Percentiles rank a stretch among this genome's conserved stretches.
Evolutionary conservation across 2,329 filamentous ascomycete species (phyloP).

Genomic region (Ceratocystis diversiconidia): DNA sequence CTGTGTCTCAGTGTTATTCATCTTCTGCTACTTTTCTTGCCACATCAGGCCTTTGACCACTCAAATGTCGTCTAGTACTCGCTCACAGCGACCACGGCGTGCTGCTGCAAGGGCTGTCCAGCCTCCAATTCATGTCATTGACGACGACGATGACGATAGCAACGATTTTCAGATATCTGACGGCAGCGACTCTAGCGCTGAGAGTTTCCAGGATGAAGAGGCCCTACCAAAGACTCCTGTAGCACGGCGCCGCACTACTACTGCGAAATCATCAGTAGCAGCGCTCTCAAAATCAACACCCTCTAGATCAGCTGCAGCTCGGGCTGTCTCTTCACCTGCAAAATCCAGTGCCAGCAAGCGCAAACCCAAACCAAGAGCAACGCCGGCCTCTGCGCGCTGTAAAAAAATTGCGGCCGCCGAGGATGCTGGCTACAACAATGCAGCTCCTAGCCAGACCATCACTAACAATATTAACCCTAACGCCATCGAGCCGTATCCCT

Average conservation of each 20-base stretch:
- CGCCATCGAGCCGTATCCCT: slow-evolving; percentile 25
- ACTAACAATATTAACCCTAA: slow-evolving; percentile 21
- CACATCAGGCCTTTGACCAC: not conserved
- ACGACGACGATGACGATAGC: slow-evolving; percentile 19
- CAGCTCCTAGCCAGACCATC: slow-evolving; percentile 24
- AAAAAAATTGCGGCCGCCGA: slow-evolving; percentile 19
- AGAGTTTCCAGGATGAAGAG: slow-evolving; percentile 19
- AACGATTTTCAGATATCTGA: slow-evolving; percentile 26
- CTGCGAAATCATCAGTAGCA: not conserved
- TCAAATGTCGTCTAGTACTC: not conserved
- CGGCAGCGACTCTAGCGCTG: slow-evolving; percentile 24
- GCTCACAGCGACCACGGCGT: slow-evolving; percentile 8
- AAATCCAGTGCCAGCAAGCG: slow-evolving; percentile 19
- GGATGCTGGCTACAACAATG: slow-evolving; percentile 21
- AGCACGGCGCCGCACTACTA: not conserved
- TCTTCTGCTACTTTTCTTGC: not conserved
- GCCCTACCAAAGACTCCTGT: not conserved
- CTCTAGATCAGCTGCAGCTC: slow-evolving; percentile 10
- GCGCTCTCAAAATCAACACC: not conserved
- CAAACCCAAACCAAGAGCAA: slow-evolving; percentile 12
- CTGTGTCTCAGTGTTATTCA: not conserved
- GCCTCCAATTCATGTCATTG: not conserved
- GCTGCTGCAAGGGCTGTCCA: not conserved
- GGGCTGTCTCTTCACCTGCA: slow-evolving; percentile 23
- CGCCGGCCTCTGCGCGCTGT: slow-evolving; percentile 22